Base-by-base conservation (phyloP, 31 red algal genomes). In the Asparagopsis taxiformis region DNA sequence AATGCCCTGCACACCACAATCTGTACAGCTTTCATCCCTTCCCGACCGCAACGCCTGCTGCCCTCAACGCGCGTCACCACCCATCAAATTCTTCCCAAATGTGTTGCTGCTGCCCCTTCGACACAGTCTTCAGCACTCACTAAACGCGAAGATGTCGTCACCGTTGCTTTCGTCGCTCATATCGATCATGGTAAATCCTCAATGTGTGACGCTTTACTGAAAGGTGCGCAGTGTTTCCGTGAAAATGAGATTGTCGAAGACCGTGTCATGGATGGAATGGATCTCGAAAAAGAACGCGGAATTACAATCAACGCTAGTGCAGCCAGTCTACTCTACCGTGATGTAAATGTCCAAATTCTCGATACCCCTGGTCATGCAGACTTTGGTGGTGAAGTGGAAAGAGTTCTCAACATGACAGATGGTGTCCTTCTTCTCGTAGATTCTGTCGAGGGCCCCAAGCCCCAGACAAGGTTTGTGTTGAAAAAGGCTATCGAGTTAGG, bases 321-420 rank as follows among this genome's bases (percentile, higher is more conserved):
- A 23, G 84, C 88, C 32, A 82, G 77, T 46, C 58, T 97, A 33
- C 43, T 74, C 55, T 89, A 97, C 67, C 75, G 79, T 3, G 84
- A 41, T 19, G 69, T 82, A 4, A 78, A 84, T 19, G 84, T 94
- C 16, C 68, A 88, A 36, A 82, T 97, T 75, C 58, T 97, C 44
- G 94, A 97, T 57, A 97, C 94, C 1, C 94, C 94, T 9, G 94
- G 94, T 20, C 94, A 97, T 66, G 94, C 88, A 10, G 94, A 97
- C 58, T 97, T 97, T 71, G 82, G 75, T 1, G 94, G 88, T 38
- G 94, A 97, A 66, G 94, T 97, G 1, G 87, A 97, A 60, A 72
- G 94, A 30, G 88, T 97, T 30, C 59, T 97, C 2, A 86, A 84
- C 65, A 97, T 97, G 94, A 69, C 78, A 29, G 88, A 97, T 64